Base-by-base conservation (phyloP, 805 yeast species). In the Saccharomyces paradoxus region DNA sequence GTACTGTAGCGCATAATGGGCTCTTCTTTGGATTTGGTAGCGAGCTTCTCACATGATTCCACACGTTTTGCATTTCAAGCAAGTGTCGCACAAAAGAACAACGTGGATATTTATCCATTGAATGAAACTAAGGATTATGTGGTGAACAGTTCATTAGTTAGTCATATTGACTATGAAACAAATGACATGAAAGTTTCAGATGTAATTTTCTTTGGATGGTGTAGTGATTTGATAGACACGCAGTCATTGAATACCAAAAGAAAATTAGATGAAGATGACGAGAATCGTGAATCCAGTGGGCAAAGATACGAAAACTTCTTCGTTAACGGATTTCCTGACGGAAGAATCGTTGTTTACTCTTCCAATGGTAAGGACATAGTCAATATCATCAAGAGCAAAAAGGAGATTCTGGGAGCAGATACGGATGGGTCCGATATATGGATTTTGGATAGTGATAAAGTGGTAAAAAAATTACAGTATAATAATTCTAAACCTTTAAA, bases 401-500 rank as follows among this genome's bases (percentile, higher is more conserved):
- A 58, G 24, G 75, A 73, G 24, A 56, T 74, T 7, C 49, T 76
- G 21, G 74, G 73, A 21, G 66, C 71, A 14, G 68, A 71, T 24
- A 65, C 77, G 30, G 58, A 63, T 21, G 74, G 66, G 31, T 54
- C 68, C 6, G 56, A 62, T 8, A 64, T 77, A n/a, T 71, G 73
- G 71, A 63, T 61, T 28, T 50, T 68, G 28, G 73, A 70, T 55
- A 54, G 56, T 13, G 72, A 68, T 28, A 62, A 64, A 17, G 66
- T 62, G 50, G 74, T 58, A 54, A 76, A 62, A 60, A 74, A 56
- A 24, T 67, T 56, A 30, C 68, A 56, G 56, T 67, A 58, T 57
- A 64, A 65, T 47, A 61, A 66, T 14, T 59, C 66, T 0, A 69
- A 69, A 46, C 72, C 75, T 8, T 54, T 73, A 14, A 70, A 71